Evolutionary conservation across 2,329 filamentous ascomycete genomes (phyloP).

Genomic region (Aspergillus floridensis): DNA sequence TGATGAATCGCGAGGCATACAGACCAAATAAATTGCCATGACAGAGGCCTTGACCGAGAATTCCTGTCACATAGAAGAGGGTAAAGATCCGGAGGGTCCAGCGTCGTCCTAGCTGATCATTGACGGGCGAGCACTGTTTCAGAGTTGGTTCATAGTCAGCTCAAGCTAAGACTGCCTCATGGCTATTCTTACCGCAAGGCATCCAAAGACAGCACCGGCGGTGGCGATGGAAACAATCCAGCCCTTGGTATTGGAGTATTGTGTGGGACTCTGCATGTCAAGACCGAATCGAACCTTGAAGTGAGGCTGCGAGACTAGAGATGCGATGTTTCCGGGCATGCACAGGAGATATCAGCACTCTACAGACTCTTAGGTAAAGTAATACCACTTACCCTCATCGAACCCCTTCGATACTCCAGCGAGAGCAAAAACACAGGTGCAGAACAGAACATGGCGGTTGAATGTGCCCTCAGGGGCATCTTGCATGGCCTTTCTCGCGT

Average conservation of each 20-base stretch:
- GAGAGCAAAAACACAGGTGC: constrained; percentile 21
- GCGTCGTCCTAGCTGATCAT: constrained; percentile 17
- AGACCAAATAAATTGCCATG: constrained; percentile 13
- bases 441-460: constrained; percentile 20
- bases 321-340: constrained; percentile 20
- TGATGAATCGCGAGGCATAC: constrained; percentile 18
- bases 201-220: constrained; percentile 20
- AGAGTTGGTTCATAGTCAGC: too few relatives aligned
- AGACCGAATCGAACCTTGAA: constrained; percentile 17
- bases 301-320: constrained; percentile 16
- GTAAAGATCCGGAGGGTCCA: constrained; percentile 18
- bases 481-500: constrained; percentile 15
- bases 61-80: constrained; percentile 18
- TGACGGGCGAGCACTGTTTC: constrained; percentile 14
- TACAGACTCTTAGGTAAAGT: background rate
- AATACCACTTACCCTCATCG: constrained; percentile 13
- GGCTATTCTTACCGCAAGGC: constrained; percentile 12
- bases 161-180: background rate
- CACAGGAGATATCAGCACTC: background rate
- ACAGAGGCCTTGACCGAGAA: constrained; percentile 18
- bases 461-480: constrained; percentile 22
- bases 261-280: background rate
- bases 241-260: constrained; percentile 19
- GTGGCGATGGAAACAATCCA: constrained; percentile 20
- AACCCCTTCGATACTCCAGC: constrained; percentile 22